phyloP scores from a whole-genome alignment of 108 stramenopile genomes.

The Aurantiochytrium sp. region DNA sequence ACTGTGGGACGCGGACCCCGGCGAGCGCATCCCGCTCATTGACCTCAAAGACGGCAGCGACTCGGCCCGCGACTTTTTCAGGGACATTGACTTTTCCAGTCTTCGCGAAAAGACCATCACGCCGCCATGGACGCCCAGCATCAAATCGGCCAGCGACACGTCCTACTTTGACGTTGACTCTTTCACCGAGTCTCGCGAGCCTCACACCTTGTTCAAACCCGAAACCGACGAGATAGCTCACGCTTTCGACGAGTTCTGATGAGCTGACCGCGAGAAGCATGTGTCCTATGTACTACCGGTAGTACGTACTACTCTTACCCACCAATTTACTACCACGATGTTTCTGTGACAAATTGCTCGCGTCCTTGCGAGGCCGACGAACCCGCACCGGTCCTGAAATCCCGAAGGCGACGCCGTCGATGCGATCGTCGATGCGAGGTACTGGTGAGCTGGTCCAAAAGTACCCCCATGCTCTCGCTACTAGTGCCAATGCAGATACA shows the following conservation, averaged over 20 bases:
- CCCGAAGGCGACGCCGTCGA: too few species aligned
- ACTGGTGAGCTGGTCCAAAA: too few species aligned
- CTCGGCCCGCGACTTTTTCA: background rate
- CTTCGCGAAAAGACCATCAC: background rate
- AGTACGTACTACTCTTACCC: too few species aligned
- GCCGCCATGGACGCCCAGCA: background rate
- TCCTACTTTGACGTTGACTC: conserved; percentile 19
- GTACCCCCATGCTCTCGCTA: too few species aligned
- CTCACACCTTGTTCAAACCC: background rate
- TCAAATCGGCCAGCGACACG: background rate
- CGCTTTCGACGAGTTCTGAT: background rate
- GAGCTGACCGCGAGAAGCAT: too few species aligned
- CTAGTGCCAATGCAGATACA: too few species aligned
- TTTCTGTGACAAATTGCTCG: too few species aligned
- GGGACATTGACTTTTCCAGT: background rate
- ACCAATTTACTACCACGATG: too few species aligned
- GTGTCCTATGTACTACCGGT: too few species aligned
- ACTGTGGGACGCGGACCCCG: background rate
- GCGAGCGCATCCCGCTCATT: background rate
- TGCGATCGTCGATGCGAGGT: too few species aligned
- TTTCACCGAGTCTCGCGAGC: background rate
- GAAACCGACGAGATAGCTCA: background rate
- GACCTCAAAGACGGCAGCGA: background rate
- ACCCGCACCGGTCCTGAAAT: too few species aligned
- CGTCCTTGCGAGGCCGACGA: too few species aligned